These are phyloP conservation scores for Taphrina deformans DNA, from an alignment of 1,139 yeast species.

Conservation along the genomic window DNA sequence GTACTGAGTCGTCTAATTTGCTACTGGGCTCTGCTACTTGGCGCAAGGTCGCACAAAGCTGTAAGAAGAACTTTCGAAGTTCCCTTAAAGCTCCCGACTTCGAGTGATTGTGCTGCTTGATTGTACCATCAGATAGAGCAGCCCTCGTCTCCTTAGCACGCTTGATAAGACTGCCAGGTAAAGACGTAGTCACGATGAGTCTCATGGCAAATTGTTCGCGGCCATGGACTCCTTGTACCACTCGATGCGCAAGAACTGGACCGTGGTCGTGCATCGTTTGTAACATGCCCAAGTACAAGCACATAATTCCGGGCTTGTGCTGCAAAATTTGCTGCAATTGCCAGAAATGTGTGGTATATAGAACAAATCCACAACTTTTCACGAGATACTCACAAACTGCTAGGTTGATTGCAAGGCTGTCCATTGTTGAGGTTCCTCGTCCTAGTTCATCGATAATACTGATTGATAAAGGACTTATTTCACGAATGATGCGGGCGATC, in stretches of 20 bases:
- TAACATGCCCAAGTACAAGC: constrained; percentile 34
- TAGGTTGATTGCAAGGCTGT: constrained; percentile 84
- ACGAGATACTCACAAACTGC: constrained; percentile 68
- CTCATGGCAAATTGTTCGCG: constrained; percentile 20
- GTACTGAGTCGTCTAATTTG: not conserved
- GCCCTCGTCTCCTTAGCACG: not conserved
- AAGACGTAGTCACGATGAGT: constrained; percentile 17
- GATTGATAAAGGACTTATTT: constrained; percentile 54
- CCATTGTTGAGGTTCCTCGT: constrained; percentile 81
- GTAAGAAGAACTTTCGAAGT: not conserved
- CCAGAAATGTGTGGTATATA: constrained; percentile 38
- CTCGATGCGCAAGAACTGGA: constrained; percentile 25
- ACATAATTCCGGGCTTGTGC: constrained; percentile 34
- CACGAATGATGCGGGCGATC: constrained; percentile 57
- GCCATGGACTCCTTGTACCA: constrained; percentile 19
- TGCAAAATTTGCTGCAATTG: constrained; percentile 35
- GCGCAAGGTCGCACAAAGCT: not conserved
- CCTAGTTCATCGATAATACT: constrained; percentile 63
- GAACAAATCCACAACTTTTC: constrained; percentile 37
- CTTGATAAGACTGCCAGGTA: not conserved
- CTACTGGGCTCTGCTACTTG: not conserved
- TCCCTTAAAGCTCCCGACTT: not conserved
- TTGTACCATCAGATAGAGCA: not conserved
- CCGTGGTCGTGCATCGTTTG: constrained; percentile 17
- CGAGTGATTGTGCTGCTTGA: not conserved